phyloP scores from a whole-genome alignment of 2,329 filamentous ascomycete genomes.

The Lizonia empirigonia region DNA sequence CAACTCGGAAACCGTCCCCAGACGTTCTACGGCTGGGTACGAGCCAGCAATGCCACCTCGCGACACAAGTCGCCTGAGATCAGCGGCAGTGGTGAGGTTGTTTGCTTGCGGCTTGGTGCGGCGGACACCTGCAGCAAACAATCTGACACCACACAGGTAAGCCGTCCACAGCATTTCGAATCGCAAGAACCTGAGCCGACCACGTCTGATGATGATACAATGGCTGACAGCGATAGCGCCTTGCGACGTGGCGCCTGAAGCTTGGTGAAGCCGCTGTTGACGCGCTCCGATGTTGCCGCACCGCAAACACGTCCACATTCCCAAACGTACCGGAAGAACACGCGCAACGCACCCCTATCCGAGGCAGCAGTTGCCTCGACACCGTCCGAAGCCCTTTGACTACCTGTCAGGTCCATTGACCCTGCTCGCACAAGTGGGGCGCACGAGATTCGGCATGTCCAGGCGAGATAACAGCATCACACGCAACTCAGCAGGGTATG shows the following conservation, averaged over 20 bases:
- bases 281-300: background rate
- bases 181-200: background rate
- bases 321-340: background rate
- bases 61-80: background rate
- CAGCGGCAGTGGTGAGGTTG: background rate
- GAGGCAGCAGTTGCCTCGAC: background rate
- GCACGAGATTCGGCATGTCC: background rate
- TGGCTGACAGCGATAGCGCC: background rate
- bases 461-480: background rate
- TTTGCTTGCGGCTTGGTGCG: background rate
- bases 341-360: background rate
- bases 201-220: background rate
- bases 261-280: background rate
- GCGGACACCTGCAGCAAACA: slow-evolving; percentile 3
- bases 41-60: background rate
- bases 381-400: background rate
- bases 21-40: slow-evolving; percentile 3
- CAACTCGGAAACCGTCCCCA: background rate
- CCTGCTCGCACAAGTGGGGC: background rate
- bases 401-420: background rate
- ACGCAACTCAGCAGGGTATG: background rate
- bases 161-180: background rate
- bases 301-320: background rate
- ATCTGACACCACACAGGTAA: background rate
- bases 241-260: background rate